Base-by-base conservation (phyloP, 1,284 basidiomycete species). In the Flammula alnicola region DNA sequence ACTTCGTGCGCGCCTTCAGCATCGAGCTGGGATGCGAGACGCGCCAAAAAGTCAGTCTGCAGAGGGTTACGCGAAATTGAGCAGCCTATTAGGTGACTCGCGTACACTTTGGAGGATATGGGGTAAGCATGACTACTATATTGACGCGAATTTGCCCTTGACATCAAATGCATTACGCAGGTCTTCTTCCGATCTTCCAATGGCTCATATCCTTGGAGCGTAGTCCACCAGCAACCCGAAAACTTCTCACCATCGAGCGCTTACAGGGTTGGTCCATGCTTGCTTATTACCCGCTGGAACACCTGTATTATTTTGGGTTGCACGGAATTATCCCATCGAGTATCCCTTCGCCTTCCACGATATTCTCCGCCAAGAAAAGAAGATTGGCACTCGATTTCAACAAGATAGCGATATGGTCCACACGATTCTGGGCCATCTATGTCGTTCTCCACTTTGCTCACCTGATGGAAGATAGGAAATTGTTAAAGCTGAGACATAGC, bases 211-310 rank as follows among this genome's bases (percentile, higher is more conserved):
- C 82, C 1, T 66, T 91, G 53, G 89, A 91, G 64, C 81, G 83
- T 26, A 79, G 68, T 41, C 83, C 82, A 2, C 83, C 84, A 11
- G 82, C 84, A 1, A 90, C 89, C 3, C 77, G 83, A 7, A 75
- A 75, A 33, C 75, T 90, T 17, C 80, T 84, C 45, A 88, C 80
- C 7, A 88, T 93, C 40, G 88, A 93, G 61, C 83, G 88, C 20
- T 71, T 91, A 7, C 91, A 93, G 64, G 89, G 85, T 14, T 90
- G 88, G 85, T 82, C 86, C 1, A 92, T 93, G 90, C 72, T 93
- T 14, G 78, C 74, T 1, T 93, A 88, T 71, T 93, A 88, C 62
- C 90, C 89, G 1, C 75, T 93, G 44, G 90, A 93, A 61, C 88
- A 93, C 60, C 66, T 88, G 25, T 86, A 79, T 61, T 93, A 89